Base-by-base conservation (phyloP, 495 filamentous ascomycete genomes). In the Hyaloscypha finlandica region DNA sequence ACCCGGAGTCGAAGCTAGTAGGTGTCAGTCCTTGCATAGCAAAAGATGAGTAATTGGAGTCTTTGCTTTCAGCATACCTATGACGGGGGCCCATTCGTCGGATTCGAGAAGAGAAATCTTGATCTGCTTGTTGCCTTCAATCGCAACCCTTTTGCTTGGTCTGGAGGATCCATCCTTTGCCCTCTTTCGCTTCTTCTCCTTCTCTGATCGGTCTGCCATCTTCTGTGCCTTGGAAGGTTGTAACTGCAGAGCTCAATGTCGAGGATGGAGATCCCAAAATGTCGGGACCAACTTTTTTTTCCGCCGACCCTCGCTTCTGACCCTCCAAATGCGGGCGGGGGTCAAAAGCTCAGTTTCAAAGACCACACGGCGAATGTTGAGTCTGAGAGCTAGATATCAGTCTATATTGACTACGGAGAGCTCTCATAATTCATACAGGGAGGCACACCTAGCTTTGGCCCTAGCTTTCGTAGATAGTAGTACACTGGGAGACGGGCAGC, bases 181-280 rank as follows among this genome's bases (percentile, higher is more conserved):
- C 69, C 90, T 84, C 80, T 93, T 92, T 66, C 92, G 84, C 81
- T 96, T 96, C 75, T 90, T 89, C 54, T 86, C 84, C 35, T 83
- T 79, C 39, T 83, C 81, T 8, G 82, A 75, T 85, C 88, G 89
- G 61, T 65, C 67, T 3, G 67, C 53, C 63, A 71, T 66, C 29
- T 69, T 64, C 45, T 35, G 19, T 20, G 37, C n/a, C 8, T 9
- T 59, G n/a, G 22, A 16, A 20, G 9, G 8, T 61, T 19, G 22
- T 20, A 31, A 52, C n/a, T 29, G 0, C 8, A 56, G 22, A 30
- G 29, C 53, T 56, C 29, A 29, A 56, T 29, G 20, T 29, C 22
- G 9, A 14, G 9, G 19, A 20, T 52, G 8, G 16, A 63, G 57
- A 16, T 45, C 19, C 63, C 8, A 19, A 19, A 12, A 48, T 48